Base-by-base conservation (phyloP, 345 rosid species). In the Arabidopsis arenosa region DNA sequence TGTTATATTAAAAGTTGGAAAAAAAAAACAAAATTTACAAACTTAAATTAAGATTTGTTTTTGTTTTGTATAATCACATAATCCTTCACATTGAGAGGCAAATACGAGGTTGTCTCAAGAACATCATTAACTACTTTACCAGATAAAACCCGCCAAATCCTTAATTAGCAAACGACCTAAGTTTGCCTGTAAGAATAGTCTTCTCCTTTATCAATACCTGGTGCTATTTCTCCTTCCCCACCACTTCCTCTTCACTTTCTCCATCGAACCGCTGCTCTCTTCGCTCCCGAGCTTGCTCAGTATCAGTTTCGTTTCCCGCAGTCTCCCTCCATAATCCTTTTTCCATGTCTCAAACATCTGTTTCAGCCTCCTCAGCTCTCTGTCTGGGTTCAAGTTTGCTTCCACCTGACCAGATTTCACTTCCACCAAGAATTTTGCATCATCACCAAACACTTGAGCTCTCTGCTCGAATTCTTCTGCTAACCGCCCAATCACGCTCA, bases 301-400 rank as follows among this genome's bases (percentile, higher is more conserved):
- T 12, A 91, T 83, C 78, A 91, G 85, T 76, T 91, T 96, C 0
- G 98, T 93, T 79, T 96, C 98, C 15, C 98, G 75, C 75, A 96
- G 73, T 65, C 99, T 88, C 55, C 73, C 39, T 33, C 93, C 90
- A 1, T 93, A 95, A 76, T 95, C 99, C 79, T 93, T 95, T 85
- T 95, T 95, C 99, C 99, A 95, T 18, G 89, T 84, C 80, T 95
- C 99, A 58, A 95, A 95, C 93, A 93, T 89, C 81, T 93, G 94
- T 79, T 93, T 95, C 81, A 95, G 80, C 84, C 94, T 85, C 75
- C 90, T 72, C 10, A 95, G 93, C 78, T 93, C 99, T 59, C 83
- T 80, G 55, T 95, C 99, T 0, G 98, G 98, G 61, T 93, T 87
- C 87, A 95, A 83, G 80, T 88, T 90, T 28, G 99, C 99, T 30